Conservation (phyloP, 139 green algal genomes). For the Trebouxia sp. region DNA sequence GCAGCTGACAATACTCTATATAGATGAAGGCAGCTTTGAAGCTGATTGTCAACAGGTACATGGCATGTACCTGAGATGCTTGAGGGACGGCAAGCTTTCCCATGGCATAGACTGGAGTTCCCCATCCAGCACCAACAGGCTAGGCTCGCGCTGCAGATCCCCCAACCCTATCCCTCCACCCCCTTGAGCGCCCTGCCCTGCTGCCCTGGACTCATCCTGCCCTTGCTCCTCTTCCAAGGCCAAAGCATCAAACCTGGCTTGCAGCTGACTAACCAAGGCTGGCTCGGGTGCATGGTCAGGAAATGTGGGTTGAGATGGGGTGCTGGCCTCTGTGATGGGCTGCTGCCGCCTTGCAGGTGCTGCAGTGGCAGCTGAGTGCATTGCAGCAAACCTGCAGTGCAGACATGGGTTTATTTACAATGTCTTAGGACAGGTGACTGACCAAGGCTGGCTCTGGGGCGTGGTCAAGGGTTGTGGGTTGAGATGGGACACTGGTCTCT, state of each 20-base stretch:
- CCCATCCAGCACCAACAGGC: conserved; percentile 65
- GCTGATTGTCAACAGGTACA: too few species aligned
- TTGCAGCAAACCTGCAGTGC: conserved; percentile 39
- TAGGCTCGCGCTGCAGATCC: conserved; percentile 24
- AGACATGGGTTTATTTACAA: too few species aligned
- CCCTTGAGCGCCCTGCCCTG: not conserved
- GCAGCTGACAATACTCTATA: too few species aligned
- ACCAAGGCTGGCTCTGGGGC: not conserved
- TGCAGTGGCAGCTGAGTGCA: conserved; percentile 43
- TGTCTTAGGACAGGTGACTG: not conserved
- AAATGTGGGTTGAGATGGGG: not conserved
- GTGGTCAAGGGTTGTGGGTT: not conserved
- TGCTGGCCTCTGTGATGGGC: not conserved
- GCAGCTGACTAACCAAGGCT: not conserved
- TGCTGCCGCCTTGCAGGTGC: not conserved
- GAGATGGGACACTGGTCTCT: not conserved
- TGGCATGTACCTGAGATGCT: conserved; percentile 2
- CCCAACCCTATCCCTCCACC: not conserved
- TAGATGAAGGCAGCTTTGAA: too few species aligned
- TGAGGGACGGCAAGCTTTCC: conserved; percentile 65
- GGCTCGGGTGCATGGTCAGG: not conserved
- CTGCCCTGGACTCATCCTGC: not conserved
- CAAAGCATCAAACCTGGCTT: conserved; percentile 4
- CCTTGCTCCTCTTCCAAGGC: conserved; percentile 6
- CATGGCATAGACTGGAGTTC: conserved; percentile 73